Conservation (phyloP, 345 rosid genomes). For the Cochlearia excelsa region DNA sequence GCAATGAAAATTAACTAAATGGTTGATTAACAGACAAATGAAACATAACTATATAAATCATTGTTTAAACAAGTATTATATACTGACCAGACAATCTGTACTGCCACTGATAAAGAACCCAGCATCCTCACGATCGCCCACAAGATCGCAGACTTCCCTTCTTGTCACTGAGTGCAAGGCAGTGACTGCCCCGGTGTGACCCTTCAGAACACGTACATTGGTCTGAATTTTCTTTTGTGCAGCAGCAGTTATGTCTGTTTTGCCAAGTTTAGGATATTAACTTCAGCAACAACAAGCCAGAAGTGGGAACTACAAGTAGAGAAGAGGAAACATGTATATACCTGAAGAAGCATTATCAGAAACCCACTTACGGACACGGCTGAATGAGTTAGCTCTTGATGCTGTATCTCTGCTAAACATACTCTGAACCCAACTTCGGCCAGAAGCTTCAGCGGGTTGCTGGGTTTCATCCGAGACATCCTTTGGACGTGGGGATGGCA, state of each 20-base stretch:
- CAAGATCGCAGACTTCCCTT: conserved; percentile 98
- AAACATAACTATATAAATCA: conserved; percentile 11
- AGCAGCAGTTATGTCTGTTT: conserved; percentile 66
- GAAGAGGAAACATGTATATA: conserved; percentile 33
- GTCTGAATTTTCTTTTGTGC: conserved; percentile 92
- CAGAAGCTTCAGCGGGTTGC: conserved; percentile 93
- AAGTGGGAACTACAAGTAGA: conserved; percentile 18
- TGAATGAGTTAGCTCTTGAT: conserved; percentile 66
- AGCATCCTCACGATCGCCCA: conserved; percentile 98
- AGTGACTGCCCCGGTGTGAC: conserved; percentile 87
- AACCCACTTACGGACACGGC: conserved; percentile 78
- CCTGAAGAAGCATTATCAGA: conserved; percentile 75
- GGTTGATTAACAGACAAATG: conserved; percentile 11
- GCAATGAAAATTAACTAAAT: conserved; percentile 14
- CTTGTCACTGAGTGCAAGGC: conserved; percentile 96
- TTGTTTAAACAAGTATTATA: conserved; percentile 13
- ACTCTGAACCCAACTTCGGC: conserved; percentile 99
- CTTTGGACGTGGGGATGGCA: conserved; percentile 82
- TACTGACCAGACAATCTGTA: conserved; percentile 73
- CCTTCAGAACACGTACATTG: conserved; percentile 85
- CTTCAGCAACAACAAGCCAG: conserved; percentile 17
- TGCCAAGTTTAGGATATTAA: conserved; percentile 24
- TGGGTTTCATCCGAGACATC: conserved; percentile 69
- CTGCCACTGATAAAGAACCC: conserved; percentile 99
- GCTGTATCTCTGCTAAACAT: conserved; percentile 93